These are phyloP conservation scores for Termitomyces heimii DNA, from an alignment of 768 basidiomycete species.

Conservation along the genomic window DNA sequence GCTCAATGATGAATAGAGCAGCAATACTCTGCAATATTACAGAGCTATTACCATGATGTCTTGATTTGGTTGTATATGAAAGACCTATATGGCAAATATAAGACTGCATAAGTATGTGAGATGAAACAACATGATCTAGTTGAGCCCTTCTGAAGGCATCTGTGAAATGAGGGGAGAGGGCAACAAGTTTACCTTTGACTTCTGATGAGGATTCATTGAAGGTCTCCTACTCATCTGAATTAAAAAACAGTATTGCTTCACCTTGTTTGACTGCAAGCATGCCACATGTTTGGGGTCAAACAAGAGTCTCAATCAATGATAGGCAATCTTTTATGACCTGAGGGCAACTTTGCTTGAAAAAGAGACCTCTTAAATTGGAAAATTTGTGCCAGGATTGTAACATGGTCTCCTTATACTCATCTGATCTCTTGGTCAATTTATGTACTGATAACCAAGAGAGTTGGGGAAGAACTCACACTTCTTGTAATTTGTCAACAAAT, in stretches of 20 bases:
- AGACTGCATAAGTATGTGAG: neutral
- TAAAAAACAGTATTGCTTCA: neutral
- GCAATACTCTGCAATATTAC: neutral
- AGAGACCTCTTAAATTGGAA: too few species aligned
- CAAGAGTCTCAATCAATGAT: neutral
- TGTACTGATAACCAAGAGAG: neutral
- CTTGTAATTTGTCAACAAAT: neutral
- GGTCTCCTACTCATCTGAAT: too few species aligned
- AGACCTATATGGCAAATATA: neutral
- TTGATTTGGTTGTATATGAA: neutral
- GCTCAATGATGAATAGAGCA: neutral
- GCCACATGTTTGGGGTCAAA: too few species aligned
- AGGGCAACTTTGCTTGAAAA: neutral
- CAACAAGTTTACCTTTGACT: too few species aligned
- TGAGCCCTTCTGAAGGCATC: neutral
- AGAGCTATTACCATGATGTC: neutral
- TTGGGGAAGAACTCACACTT: neutral
- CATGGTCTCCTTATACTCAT: neutral
- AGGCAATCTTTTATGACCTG: neutral
- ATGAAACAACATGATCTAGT: neutral
- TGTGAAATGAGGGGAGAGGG: too few species aligned
- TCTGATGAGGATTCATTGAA: too few species aligned
- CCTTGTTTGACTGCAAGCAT: neutral
- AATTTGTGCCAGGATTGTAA: neutral
- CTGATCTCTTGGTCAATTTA: neutral